phyloP scores from a whole-genome alignment of 371 early-diverging fungal species.

The Rhizopus sp. region DNA sequence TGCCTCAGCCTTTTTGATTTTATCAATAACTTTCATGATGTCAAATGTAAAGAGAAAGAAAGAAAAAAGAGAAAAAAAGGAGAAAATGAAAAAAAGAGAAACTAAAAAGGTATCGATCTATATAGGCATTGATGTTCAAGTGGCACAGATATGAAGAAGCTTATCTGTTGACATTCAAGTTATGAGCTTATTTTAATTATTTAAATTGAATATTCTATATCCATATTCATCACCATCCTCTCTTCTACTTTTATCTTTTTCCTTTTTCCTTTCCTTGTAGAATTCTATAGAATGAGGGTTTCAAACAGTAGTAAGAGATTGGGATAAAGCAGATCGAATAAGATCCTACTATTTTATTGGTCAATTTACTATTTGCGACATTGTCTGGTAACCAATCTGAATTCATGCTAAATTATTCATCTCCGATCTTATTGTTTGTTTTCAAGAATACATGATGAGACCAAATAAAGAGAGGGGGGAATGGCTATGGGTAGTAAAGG shows the following conservation, averaged over 20 bases:
- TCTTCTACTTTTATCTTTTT: background rate
- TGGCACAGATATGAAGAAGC: too few species aligned
- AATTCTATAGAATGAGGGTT: background rate
- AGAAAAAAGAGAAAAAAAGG: background rate
- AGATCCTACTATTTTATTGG: background rate
- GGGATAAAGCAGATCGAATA: background rate
- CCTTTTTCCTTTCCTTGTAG: too few species aligned
- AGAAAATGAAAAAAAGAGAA: background rate
- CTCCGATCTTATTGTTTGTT: constrained; percentile 5
- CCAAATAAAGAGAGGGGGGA: background rate
- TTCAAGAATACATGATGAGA: background rate
- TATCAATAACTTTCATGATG: constrained; percentile 77
- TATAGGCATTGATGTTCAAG: background rate
- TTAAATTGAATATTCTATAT: too few species aligned
- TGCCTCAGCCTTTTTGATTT: constrained; percentile 68
- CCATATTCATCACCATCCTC: background rate
- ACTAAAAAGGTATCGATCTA: background rate
- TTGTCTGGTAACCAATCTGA: constrained; percentile 1
- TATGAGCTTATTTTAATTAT: too few species aligned
- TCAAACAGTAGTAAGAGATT: background rate
- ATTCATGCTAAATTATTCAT: constrained; percentile 5
- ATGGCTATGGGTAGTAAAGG: background rate
- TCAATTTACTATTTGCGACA: background rate
- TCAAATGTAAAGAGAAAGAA: constrained; percentile 7
- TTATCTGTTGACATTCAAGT: too few species aligned